Evolutionary conservation across 306 rosid genomes (phyloP).

Genomic region (Cucurbita argyrosperma): DNA sequence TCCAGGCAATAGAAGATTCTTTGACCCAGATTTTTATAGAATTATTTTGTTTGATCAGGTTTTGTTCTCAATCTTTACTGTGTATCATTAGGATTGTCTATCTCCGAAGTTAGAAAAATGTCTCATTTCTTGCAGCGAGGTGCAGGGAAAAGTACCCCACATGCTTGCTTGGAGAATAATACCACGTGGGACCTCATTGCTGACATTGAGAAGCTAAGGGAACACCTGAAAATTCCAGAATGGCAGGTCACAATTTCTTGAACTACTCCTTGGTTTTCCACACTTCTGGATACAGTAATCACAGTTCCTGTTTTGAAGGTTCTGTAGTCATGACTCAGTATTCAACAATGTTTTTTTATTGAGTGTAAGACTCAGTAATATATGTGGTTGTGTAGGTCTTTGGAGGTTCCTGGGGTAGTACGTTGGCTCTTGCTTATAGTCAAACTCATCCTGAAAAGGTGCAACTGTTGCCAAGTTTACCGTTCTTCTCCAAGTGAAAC

Average conservation of each 20-base stretch:
- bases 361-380: not conserved
- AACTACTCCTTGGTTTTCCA: constrained; percentile 7
- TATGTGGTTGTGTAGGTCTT: constrained; percentile 50
- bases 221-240: constrained; percentile 78
- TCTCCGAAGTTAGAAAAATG: not conserved
- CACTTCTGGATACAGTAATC: not conserved
- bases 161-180: constrained; percentile 88
- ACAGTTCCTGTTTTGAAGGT: not conserved
- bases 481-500: not conserved
- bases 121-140: constrained; percentile 50
- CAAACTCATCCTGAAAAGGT: constrained; percentile 92
- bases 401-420: constrained; percentile 99
- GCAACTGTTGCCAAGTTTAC: constrained; percentile 6
- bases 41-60: constrained; percentile 91
- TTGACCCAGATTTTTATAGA: constrained; percentile 74
- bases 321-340: not conserved
- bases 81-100: not conserved
- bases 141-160: constrained; percentile 86
- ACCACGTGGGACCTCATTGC: constrained; percentile 84
- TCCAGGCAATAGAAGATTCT: constrained; percentile 61
- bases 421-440: constrained; percentile 85
- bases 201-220: constrained; percentile 82
- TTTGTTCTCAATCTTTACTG: constrained; percentile 10
- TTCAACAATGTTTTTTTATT: not conserved
- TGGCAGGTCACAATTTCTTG: constrained; percentile 56